These are phyloP conservation scores for Spathaspora sp. DNA, from an alignment of 1,139 yeast genomes.

Conservation along the genomic window DNA sequence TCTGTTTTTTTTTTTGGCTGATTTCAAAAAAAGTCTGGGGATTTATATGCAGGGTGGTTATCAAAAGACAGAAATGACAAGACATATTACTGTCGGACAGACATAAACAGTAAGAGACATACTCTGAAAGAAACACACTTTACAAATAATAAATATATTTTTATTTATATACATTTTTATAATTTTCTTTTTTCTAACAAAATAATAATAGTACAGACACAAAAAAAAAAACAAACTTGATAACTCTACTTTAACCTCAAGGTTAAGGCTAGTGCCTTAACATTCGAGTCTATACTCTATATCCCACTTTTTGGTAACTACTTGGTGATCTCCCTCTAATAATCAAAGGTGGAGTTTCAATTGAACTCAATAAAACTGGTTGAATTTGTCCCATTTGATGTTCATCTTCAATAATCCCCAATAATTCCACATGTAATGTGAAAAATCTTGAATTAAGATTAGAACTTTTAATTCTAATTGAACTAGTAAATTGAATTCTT, in stretches of 20 bases:
- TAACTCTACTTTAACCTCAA: no score
- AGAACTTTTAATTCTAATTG: conserved; percentile 55
- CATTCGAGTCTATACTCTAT: conserved; percentile 18
- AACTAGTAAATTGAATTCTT: conserved; percentile 65
- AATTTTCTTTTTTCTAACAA: background rate
- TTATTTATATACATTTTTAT: background rate
- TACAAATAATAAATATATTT: background rate
- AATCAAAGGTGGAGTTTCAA: conserved; percentile 63
- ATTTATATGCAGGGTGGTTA: conserved; percentile 1
- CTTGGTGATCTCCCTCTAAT: conserved; percentile 71
- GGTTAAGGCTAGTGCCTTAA: background rate
- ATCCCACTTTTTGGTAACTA: conserved; percentile 49
- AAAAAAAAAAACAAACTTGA: background rate
- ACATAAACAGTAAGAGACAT: background rate
- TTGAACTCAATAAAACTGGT: conserved; percentile 38
- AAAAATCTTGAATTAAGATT: conserved; percentile 48
- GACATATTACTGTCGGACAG: no score
- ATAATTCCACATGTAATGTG: conserved; percentile 53
- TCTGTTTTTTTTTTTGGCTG: no score
- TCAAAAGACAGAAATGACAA: background rate
- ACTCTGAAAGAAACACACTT: background rate
- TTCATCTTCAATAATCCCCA: conserved; percentile 48
- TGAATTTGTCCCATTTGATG: conserved; percentile 30
- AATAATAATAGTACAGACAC: background rate
- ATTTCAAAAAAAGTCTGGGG: conserved; percentile 1